A percentile compares a stretch with the other conserved stretches of the same genome.
Conservation (phyloP, 2,329 filamentous ascomycete genomes). For the Aspergillus glaucus region DNA sequence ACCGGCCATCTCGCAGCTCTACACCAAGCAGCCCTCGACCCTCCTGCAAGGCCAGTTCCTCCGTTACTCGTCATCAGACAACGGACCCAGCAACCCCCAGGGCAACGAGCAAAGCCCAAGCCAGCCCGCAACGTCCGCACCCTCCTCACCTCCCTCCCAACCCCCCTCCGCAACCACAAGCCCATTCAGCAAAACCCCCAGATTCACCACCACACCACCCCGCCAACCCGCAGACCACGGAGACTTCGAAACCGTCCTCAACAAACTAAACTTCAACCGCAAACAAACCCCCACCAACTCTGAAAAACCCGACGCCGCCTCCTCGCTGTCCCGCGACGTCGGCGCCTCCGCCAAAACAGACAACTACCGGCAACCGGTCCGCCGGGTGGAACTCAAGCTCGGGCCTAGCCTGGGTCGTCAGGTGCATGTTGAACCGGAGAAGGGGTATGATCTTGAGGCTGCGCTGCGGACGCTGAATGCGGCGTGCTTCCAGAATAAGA, state of each 20-base stretch:
- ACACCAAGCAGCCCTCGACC: neutral
- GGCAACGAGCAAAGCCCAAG: constrained; percentile 1
- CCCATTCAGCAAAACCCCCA: constrained; percentile 2
- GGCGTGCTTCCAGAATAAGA: constrained; percentile 25
- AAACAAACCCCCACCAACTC: constrained; percentile 3
- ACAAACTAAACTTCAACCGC: constrained; percentile 23
- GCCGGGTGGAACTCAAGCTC: constrained; percentile 29
- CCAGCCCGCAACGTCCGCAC: constrained; percentile 3
- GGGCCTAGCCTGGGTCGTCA: constrained; percentile 33
- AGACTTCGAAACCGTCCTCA: constrained; percentile 29
- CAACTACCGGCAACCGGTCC: constrained; percentile 12
- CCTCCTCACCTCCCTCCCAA: neutral
- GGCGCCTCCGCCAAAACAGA: constrained; percentile 12
- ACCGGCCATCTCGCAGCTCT: constrained; percentile 19
- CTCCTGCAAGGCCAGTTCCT: constrained; percentile 1
- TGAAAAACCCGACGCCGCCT: constrained; percentile 9
- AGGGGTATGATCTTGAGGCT: constrained; percentile 22
- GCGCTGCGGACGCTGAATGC: constrained; percentile 23
- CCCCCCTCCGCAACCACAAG: constrained; percentile 3
- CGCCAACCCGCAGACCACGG: constrained; percentile 1
- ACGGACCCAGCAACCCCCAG: constrained; percentile 1
- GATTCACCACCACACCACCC: constrained; percentile 4
- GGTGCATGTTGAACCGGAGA: constrained; percentile 28
- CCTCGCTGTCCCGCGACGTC: constrained; percentile 16
- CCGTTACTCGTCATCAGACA: neutral